Percentiles rank a stretch among this genome's conserved stretches.
These are phyloP conservation scores for Mycena galericulata DNA, from an alignment of 768 basidiomycete species.

Conservation along the genomic window DNA sequence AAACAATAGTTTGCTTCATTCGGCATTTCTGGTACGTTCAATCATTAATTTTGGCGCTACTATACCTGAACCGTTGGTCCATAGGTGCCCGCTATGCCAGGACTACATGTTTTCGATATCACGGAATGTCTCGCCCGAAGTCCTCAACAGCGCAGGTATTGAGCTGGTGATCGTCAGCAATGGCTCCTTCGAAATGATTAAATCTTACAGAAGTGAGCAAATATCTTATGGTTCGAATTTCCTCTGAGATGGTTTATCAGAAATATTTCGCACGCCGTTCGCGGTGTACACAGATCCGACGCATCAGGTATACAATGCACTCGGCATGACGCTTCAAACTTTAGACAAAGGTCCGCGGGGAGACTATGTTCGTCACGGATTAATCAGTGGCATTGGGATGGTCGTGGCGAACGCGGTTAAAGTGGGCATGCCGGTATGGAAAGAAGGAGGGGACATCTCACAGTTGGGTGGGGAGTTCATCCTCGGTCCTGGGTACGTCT, in stretches of 20 bases:
- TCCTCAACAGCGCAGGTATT: constrained; percentile 61
- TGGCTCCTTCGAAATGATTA: constrained; percentile 73
- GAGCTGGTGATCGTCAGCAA: constrained; percentile 73
- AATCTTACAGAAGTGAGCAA: constrained; percentile 59
- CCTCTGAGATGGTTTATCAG: constrained; percentile 40
- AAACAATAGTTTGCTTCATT: constrained; percentile 75
- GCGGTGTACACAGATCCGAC: constrained; percentile 75
- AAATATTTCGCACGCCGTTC: constrained; percentile 73
- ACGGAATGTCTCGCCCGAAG: constrained; percentile 58
- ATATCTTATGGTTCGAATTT: background rate
- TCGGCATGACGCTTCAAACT: constrained; percentile 63
- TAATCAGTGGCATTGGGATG: constrained; percentile 64
- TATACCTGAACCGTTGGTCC: background rate
- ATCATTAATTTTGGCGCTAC: background rate
- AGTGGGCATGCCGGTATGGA: constrained; percentile 72
- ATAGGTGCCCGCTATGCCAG: constrained; percentile 68
- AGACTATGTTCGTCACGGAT: constrained; percentile 65
- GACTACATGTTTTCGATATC: constrained; percentile 77
- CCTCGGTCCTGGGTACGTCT: constrained; percentile 68
- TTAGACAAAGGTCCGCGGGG: constrained; percentile 50
- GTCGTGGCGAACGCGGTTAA: constrained; percentile 66
- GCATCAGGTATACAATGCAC: constrained; percentile 63
- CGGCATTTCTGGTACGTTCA: constrained; percentile 65
- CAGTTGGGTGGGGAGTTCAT: constrained; percentile 84
- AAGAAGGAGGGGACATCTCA: constrained; percentile 65